Conservation (phyloP, 2,329 filamentous ascomycete species). For the Dothistroma pini region DNA sequence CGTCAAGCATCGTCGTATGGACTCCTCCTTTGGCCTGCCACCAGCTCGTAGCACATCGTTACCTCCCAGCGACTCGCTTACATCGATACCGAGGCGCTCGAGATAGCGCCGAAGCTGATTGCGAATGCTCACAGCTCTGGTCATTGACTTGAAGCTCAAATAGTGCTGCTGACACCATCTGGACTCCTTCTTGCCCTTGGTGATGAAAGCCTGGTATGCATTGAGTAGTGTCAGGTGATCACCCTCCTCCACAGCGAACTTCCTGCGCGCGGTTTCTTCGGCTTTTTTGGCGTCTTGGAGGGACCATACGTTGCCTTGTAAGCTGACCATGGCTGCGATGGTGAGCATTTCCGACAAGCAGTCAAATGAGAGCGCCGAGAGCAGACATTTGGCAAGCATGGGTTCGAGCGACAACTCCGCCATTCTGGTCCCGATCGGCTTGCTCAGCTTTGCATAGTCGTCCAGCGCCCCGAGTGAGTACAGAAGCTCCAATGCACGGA, state of each 20-base stretch:
- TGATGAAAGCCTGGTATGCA: conserved; percentile 85
- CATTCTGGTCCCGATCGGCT: conserved; percentile 84
- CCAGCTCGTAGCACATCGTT: conserved; percentile 37
- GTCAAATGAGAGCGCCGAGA: conserved; percentile 68
- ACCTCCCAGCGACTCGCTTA: conserved; percentile 58
- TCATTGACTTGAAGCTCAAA: conserved; percentile 82
- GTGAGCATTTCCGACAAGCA: conserved; percentile 84
- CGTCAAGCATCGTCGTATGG: conserved; percentile 80
- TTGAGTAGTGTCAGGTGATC: conserved; percentile 92
- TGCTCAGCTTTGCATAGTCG: conserved; percentile 83
- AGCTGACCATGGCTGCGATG: conserved; percentile 89
- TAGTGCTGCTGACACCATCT: conserved; percentile 85
- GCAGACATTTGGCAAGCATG: conserved; percentile 88
- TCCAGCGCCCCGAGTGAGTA: conserved; percentile 85
- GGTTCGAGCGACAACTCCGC: conserved; percentile 90
- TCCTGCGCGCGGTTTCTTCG: conserved; percentile 69
- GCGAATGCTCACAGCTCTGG: conserved; percentile 77
- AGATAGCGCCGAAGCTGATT: conserved; percentile 83
- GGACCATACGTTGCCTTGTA: conserved; percentile 81
- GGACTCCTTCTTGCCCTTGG: conserved; percentile 74
- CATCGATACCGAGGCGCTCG: conserved; percentile 73
- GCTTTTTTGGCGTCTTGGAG: conserved; percentile 71
- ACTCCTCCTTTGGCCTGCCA: conserved; percentile 56
- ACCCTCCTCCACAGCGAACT: conserved; percentile 88
- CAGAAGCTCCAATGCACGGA: conserved; percentile 81